A percentile compares a stretch with the other conserved stretches of the same genome.
Conservation (phyloP, 345 rosid genomes). For the Psidium guajava region DNA sequence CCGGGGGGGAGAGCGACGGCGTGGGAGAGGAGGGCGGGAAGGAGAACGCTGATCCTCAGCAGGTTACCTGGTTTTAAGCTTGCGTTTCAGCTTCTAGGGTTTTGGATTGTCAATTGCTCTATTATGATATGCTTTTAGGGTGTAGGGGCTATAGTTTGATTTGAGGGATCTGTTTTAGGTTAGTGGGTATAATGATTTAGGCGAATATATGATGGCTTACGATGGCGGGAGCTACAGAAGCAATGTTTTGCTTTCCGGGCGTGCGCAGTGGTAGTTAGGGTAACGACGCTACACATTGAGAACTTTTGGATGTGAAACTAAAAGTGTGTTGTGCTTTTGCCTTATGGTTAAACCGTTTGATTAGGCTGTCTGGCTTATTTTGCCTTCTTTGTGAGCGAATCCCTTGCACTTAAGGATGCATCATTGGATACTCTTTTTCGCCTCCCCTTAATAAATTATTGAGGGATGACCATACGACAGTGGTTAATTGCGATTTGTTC, state of each 20-base stretch:
- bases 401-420: background rate
- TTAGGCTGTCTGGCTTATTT: background rate
- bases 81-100: conserved; percentile 16
- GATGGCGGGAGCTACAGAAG: background rate
- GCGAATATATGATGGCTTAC: background rate
- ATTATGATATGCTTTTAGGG: background rate
- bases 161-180: background rate
- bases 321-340: background rate
- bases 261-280: background rate
- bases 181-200: background rate
- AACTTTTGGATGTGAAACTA: background rate
- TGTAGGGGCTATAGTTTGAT: background rate
- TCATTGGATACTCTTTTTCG: background rate
- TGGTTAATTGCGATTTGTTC: background rate
- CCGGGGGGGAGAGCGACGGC: conserved; percentile 6
- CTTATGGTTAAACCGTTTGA: background rate
- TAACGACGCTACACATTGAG: background rate
- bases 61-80: conserved; percentile 8
- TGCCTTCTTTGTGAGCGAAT: background rate
- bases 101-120: background rate
- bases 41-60: conserved; percentile 43
- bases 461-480: background rate
- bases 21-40: conserved; percentile 24
- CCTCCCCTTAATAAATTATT: background rate
- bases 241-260: background rate